phyloP scores from a whole-genome alignment of 2,329 filamentous ascomycete species.

The Hymenoscyphus occultus region DNA sequence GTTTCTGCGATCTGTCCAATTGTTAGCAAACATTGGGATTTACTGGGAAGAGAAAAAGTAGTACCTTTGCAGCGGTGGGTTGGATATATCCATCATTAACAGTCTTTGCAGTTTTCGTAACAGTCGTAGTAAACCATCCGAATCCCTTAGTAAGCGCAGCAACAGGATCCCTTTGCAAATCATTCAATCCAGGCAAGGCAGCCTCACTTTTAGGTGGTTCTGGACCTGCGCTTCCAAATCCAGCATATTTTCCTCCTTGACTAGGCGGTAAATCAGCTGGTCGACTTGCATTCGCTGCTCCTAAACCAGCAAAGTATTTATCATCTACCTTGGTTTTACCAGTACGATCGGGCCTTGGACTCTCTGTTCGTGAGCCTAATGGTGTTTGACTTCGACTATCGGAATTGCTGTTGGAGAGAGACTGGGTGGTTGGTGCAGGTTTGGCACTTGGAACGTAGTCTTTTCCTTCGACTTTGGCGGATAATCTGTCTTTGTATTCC shows the following conservation, averaged over 20 bases:
- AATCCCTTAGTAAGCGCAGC: constrained; percentile 88
- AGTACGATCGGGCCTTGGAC: constrained; percentile 36
- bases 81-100: constrained; percentile 91
- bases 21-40: constrained; percentile 8
- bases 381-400: constrained; percentile 32
- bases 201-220: constrained; percentile 46
- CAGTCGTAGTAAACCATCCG: constrained; percentile 86
- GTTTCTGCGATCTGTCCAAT: constrained; percentile 70
- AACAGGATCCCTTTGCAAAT: constrained; percentile 87
- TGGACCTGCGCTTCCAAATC: constrained; percentile 74
- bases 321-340: constrained; percentile 68
- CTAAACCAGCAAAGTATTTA: constrained; percentile 83
- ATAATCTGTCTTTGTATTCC: constrained; percentile 89
- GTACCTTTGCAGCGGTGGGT: constrained; percentile 83
- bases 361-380: constrained; percentile 28
- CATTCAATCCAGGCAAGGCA: constrained; percentile 68
- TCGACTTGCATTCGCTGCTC: constrained; percentile 75
- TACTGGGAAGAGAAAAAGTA: constrained; percentile 25
- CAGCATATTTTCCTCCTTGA: constrained; percentile 88
- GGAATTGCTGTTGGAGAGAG: constrained; percentile 28
- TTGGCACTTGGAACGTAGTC: constrained; percentile 79
- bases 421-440: constrained; percentile 33
- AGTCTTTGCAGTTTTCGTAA: constrained; percentile 85
- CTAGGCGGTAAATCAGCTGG: constrained; percentile 74
- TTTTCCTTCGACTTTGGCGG: constrained; percentile 80